Conservation (phyloP, 1,139 yeast genomes). For the Debaryomycetaceae sp. region DNA sequence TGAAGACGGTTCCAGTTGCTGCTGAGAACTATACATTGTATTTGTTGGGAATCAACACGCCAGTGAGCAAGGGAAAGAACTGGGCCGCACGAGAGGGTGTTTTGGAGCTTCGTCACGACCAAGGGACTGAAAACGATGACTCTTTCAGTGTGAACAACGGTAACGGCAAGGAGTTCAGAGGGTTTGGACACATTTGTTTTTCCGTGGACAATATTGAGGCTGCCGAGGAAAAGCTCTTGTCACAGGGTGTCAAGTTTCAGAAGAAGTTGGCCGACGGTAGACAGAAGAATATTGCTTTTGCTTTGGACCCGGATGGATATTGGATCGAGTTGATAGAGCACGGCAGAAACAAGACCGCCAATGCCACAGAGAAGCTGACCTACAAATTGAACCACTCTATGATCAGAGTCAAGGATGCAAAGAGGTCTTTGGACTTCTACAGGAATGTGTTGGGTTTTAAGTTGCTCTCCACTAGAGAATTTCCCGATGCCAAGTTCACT, state of each 20-base stretch:
- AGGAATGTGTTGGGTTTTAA: conserved; percentile 77
- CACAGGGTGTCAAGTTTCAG: conserved; percentile 68
- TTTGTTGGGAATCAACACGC: conserved; percentile 62
- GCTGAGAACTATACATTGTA: conserved; percentile 62
- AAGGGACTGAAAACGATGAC: conserved; percentile 66
- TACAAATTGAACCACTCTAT: conserved; percentile 84
- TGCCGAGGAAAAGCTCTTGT: conserved; percentile 56
- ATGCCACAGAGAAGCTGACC: conserved; percentile 35
- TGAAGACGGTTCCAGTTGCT: conserved; percentile 52
- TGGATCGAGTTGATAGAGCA: conserved; percentile 91
- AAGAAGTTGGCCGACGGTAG: conserved; percentile 86
- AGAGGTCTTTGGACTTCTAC: conserved; percentile 72
- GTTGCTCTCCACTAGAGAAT: conserved; percentile 52
- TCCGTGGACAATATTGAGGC: conserved; percentile 76
- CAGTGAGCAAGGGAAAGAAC: conserved; percentile 35
- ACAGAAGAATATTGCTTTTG: conserved; percentile 90
- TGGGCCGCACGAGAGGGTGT: conserved; percentile 72
- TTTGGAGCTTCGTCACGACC: conserved; percentile 79
- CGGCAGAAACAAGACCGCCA: conserved; percentile 37
- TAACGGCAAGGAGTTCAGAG: conserved; percentile 77
- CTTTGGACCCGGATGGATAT: conserved; percentile 91
- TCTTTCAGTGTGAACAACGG: conserved; percentile 69
- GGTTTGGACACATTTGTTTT: conserved; percentile 92
- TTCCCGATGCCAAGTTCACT: conserved; percentile 72
- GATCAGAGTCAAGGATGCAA: conserved; percentile 88